Percentiles rank a stretch among this genome's conserved stretches.
Evolutionary conservation across 2,329 filamentous ascomycete genomes (phyloP).

Genomic region (Epichloe brachyelytri): DNA sequence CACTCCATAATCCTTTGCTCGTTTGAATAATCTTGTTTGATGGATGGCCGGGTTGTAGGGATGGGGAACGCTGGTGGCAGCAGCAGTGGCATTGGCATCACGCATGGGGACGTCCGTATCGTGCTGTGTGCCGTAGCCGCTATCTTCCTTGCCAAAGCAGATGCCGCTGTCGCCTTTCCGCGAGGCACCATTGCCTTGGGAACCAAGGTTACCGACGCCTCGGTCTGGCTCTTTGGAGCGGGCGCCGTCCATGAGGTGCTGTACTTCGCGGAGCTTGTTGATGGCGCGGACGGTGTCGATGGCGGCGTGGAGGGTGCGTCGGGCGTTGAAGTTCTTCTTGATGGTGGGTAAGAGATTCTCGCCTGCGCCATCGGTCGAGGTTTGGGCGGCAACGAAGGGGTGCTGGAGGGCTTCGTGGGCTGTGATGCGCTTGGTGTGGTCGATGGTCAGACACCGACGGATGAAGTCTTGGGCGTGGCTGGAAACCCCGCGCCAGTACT

Average conservation of each 20-base stretch:
- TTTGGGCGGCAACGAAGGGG: conserved; percentile 47
- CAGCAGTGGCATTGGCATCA: conserved; percentile 30
- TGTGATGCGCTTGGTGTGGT: conserved; percentile 77
- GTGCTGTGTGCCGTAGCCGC: conserved; percentile 33
- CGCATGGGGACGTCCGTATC: conserved; percentile 31
- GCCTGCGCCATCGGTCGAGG: conserved; percentile 33
- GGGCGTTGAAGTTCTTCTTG: conserved; percentile 64
- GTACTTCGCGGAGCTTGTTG: conserved; percentile 55
- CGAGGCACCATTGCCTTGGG: conserved; percentile 6
- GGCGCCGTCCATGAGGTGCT: conserved; percentile 44
- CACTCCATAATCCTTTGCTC: conserved; percentile 49
- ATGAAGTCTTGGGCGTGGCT: conserved; percentile 83
- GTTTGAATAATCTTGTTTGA: conserved; percentile 49
- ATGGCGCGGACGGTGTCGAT: conserved; percentile 61
- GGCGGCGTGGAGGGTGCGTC: conserved; percentile 54
- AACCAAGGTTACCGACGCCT: conserved; percentile 14
- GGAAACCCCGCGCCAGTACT: conserved; percentile 95
- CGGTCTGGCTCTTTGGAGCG: conserved; percentile 36
- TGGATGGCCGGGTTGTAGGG: conserved; percentile 40
- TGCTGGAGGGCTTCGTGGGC: conserved; percentile 66
- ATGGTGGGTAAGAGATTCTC: conserved; percentile 54
- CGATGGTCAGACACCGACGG: conserved; percentile 78
- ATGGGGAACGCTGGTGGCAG: conserved; percentile 26
- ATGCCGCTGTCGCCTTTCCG: conserved; percentile 34
- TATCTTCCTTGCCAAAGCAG: conserved; percentile 30